Conservation (phyloP, 345 rosid species). For the Capsella bursapastoris region DNA sequence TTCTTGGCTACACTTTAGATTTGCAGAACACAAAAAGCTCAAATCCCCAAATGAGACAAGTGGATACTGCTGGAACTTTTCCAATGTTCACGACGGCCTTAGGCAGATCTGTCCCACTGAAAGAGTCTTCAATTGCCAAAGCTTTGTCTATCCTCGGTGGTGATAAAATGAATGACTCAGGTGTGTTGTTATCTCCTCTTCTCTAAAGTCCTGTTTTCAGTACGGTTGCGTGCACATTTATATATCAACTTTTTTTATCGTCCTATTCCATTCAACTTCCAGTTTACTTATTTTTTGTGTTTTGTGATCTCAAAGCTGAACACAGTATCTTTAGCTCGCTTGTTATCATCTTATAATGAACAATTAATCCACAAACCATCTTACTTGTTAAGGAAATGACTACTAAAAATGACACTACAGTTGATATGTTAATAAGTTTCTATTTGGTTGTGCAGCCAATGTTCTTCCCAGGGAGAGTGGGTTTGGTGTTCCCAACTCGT, state of each 20-base stretch:
- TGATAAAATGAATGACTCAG: constrained; percentile 42
- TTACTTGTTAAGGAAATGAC: constrained; percentile 3
- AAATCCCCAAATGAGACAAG: constrained; percentile 50
- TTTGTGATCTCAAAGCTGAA: neutral
- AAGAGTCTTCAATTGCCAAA: constrained; percentile 66
- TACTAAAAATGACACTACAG: neutral
- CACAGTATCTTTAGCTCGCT: neutral
- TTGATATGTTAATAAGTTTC: constrained; percentile 28
- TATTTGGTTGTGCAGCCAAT: constrained; percentile 47
- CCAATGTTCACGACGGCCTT: constrained; percentile 70
- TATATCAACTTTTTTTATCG: neutral
- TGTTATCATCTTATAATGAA: neutral
- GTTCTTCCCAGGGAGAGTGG: constrained; percentile 36
- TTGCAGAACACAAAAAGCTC: constrained; percentile 45
- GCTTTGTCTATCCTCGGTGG: constrained; percentile 63
- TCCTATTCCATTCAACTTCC: neutral
- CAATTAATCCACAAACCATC: constrained; percentile 3
- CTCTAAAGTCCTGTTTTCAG: neutral
- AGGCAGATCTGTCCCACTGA: constrained; percentile 63
- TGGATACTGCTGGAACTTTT: constrained; percentile 37
- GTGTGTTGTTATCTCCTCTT: constrained; percentile 37
- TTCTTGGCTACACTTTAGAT: constrained; percentile 24
- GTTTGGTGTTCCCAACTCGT: constrained; percentile 46
- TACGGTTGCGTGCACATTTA: neutral
- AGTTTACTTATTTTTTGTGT: too few species aligned